phyloP scores from a whole-genome alignment of 2,329 filamentous ascomycete species.

The Fusarium drepaniforme region DNA sequence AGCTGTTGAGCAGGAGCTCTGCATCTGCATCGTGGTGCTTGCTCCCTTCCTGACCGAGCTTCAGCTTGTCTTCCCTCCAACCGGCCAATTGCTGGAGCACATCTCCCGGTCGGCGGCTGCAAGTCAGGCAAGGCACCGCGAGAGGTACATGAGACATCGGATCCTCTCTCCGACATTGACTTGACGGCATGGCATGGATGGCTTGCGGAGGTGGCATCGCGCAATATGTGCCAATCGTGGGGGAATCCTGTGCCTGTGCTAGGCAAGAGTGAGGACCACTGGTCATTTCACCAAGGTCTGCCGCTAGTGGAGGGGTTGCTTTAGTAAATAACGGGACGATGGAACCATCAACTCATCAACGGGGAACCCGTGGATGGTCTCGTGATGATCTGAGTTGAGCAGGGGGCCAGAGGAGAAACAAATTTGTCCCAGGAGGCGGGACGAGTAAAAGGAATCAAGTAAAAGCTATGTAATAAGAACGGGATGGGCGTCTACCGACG shows the following conservation, averaged over 20 bases:
- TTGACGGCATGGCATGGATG: conserved; percentile 15
- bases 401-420: conserved; percentile 33
- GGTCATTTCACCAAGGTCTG: not conserved
- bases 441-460: conserved; percentile 45
- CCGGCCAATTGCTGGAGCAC: conserved; percentile 6
- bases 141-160: conserved; percentile 36
- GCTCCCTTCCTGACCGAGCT: conserved; percentile 9
- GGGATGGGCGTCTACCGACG: conserved; percentile 41
- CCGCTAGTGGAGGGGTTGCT: conserved; percentile 33
- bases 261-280: conserved; percentile 4
- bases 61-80: conserved; percentile 7
- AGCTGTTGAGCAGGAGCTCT: not conserved
- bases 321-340: conserved; percentile 34
- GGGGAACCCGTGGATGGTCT: conserved; percentile 42
- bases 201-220: conserved; percentile 35
- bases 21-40: not conserved
- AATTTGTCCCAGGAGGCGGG: conserved; percentile 13
- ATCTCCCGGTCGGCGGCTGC: conserved; percentile 16
- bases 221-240: conserved; percentile 43
- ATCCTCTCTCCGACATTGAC: conserved; percentile 19
- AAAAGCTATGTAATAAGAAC: conserved; percentile 47
- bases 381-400: conserved; percentile 35
- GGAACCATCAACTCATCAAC: conserved; percentile 16
- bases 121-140: conserved; percentile 20
- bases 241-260: conserved; percentile 34